phyloP scores from a whole-genome alignment of 768 basidiomycete genomes.

The Suillus discolor region DNA sequence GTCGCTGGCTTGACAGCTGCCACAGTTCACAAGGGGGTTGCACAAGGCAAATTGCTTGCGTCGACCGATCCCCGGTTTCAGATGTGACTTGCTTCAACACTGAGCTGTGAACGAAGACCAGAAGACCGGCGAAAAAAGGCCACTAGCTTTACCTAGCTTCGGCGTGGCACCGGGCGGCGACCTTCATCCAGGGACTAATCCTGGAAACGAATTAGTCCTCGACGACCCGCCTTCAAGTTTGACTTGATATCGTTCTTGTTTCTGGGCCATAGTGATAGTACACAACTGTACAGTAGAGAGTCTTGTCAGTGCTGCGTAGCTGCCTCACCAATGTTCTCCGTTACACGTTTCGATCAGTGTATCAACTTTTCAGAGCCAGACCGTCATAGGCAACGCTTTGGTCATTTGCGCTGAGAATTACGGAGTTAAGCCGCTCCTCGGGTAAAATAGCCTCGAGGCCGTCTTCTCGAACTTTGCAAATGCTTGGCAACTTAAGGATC shows the following conservation, averaged over 20 bases:
- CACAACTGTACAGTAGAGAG: neutral
- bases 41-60: neutral
- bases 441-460: neutral
- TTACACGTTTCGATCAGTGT: neutral
- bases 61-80: conserved; percentile 7
- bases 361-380: conserved; percentile 1
- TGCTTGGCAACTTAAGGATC: neutral
- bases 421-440: neutral
- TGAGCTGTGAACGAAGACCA: conserved; percentile 5
- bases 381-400: neutral
- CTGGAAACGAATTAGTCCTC: conserved; percentile 3
- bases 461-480: neutral
- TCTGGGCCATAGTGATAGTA: neutral
- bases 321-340: neutral
- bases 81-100: conserved; percentile 2
- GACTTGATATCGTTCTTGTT: neutral
- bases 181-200: conserved; percentile 4
- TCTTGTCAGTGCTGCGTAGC: neutral
- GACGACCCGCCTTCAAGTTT: neutral
- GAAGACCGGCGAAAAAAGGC: neutral
- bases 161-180: conserved; percentile 13
- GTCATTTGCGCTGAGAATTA: neutral
- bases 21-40: conserved; percentile 25
- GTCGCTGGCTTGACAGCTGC: conserved; percentile 6
- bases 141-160: conserved; percentile 4